Conservation (phyloP, 768 basidiomycete species). For the Boletus sp. region DNA sequence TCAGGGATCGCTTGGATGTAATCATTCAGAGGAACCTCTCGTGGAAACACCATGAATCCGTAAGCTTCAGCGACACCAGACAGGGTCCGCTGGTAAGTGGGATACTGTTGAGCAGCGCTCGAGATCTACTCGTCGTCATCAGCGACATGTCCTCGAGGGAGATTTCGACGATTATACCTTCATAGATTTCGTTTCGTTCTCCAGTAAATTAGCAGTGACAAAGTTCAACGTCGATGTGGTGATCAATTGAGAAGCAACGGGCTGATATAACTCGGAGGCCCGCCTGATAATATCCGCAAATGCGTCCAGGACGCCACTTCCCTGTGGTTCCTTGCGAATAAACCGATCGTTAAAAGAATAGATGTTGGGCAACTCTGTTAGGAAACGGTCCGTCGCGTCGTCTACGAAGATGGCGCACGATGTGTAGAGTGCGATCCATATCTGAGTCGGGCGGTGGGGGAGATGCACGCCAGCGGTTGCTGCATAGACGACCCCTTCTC, state of each 20-base stretch:
- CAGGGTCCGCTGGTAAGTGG: conserved; percentile 25
- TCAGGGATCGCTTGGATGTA: conserved; percentile 42
- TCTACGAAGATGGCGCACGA: conserved; percentile 39
- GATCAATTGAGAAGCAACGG: conserved; percentile 36
- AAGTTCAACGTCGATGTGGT: conserved; percentile 36
- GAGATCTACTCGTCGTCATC: conserved; percentile 14
- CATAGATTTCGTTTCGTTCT: conserved; percentile 31
- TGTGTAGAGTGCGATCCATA: conserved; percentile 40
- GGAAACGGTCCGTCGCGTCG: conserved; percentile 31
- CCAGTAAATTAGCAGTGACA: conserved; percentile 34
- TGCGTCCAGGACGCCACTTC: conserved; percentile 31
- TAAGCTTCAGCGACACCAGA: conserved; percentile 39
- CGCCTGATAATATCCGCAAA: conserved; percentile 35
- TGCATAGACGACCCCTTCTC: conserved; percentile 30
- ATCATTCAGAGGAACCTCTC: conserved; percentile 28
- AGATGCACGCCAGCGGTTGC: conserved; percentile 32
- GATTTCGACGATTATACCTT: conserved; percentile 9
- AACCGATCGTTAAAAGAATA: conserved; percentile 37
- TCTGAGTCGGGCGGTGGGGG: conserved; percentile 10
- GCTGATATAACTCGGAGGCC: conserved; percentile 26
- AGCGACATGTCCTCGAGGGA: not conserved
- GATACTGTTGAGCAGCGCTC: conserved; percentile 23
- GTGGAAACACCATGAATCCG: conserved; percentile 36
- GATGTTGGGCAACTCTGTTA: conserved; percentile 20
- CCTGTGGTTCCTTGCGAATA: conserved; percentile 27